Evolutionary conservation across 441 rosid species (phyloP), one percentile per base, ranked within the genome.

Genomic region (Jatropha multifida): DNA sequence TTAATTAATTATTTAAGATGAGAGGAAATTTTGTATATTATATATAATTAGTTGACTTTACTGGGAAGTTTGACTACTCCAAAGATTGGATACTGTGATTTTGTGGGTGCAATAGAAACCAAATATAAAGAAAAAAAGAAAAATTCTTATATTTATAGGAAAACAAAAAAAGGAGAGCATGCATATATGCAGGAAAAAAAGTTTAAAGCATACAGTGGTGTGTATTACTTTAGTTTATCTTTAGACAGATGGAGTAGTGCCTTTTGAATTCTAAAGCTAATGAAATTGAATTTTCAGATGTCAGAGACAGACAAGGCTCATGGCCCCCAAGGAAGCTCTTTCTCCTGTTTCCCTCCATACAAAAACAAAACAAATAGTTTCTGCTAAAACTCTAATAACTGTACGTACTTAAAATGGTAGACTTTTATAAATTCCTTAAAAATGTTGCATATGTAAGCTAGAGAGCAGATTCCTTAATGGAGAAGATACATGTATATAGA

Each of bases 401-500:
- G 14, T 48, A 3, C 52, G 15, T 23, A 26, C 62, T 15, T 58
- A 23, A 59, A 59, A 10, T 58, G 37, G 37, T 10, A 20, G 62
- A 48, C 51, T 48, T 11, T 11, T 11, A 10, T 11, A 48, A 48
- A 48, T 48, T 48, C 51, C 14, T 48, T 48, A 10, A 48, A 48
- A 48, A 18, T 52, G 18, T 20, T 42, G 37, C 27, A 40, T 41
- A 18, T 40, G 51, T 8, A 40, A 38, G 63, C 15, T 18, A 26
- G n/a, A 73, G 56, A 66, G 1, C 18, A 76, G 76, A 65, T 77
- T 77, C 71, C 81, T 80, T 80, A 56, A 8, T 1, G 69, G 54
- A 61, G 80, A 78, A 78, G 84, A 67, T 62, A 74, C 74, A 51
- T 68, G 63, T 69, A 7, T 62, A 23, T 68, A 23, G 23, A 23